A percentile compares a stretch with the other conserved stretches of the same genome.
Conservation (phyloP, 1,284 basidiomycete genomes). For the Naganishia sp. region DNA sequence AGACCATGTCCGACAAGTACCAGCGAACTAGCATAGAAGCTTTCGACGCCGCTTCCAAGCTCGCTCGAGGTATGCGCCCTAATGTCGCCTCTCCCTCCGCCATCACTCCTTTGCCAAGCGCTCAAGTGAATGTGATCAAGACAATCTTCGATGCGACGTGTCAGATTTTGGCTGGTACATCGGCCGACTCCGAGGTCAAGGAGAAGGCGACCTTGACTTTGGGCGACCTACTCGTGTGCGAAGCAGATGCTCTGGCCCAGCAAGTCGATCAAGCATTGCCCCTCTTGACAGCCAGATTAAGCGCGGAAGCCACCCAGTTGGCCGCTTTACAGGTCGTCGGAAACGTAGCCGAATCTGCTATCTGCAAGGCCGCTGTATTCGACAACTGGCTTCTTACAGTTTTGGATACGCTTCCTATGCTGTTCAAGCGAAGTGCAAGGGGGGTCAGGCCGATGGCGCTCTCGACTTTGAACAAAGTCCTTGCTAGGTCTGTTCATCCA, state of each 20-base stretch:
- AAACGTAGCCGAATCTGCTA: constrained; percentile 54
- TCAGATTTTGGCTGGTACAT: constrained; percentile 69
- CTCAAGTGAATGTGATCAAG: constrained; percentile 60
- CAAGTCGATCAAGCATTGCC: constrained; percentile 56
- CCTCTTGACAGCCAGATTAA: constrained; percentile 75
- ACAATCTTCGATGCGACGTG: constrained; percentile 73
- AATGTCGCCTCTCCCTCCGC: constrained; percentile 37
- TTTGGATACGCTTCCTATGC: constrained; percentile 72
- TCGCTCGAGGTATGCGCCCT: constrained; percentile 55
- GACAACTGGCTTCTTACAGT: constrained; percentile 78
- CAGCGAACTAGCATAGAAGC: constrained; percentile 66
- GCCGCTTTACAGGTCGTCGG: constrained; percentile 57
- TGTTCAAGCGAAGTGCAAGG: constrained; percentile 64
- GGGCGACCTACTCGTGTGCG: constrained; percentile 81
- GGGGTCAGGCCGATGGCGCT: constrained; percentile 79
- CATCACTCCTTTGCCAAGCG: constrained; percentile 42
- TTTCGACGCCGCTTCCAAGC: constrained; percentile 61
- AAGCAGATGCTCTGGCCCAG: constrained; percentile 64
- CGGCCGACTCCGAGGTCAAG: constrained; percentile 89
- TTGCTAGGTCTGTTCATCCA: constrained; percentile 61
- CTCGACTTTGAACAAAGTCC: constrained; percentile 70
- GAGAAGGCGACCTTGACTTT: constrained; percentile 77
- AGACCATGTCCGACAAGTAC: constrained; percentile 62
- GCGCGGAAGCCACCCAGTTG: constrained; percentile 59
- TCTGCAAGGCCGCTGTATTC: constrained; percentile 51